Base-by-base conservation (phyloP, 441 rosid species). In the Euphorbia schlechtendalii region DNA sequence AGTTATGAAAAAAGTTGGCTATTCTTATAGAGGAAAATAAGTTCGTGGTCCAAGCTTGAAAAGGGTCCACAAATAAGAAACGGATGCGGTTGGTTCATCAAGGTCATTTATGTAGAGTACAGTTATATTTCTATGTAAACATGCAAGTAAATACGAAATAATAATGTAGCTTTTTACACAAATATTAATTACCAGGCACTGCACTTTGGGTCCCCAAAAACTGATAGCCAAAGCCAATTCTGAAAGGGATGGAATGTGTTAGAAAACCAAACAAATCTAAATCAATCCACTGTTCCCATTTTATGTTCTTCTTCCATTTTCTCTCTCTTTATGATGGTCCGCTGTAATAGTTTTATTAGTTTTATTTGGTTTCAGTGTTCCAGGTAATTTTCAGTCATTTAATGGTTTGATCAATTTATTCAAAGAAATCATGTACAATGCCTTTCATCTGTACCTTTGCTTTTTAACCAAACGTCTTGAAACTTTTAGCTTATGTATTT, bases 61-160 rank as follows among this genome's bases (percentile, higher is more conserved):
- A 58, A 69, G 78, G 68, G 25, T 68, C 77, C 69, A 74, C 60
- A 0, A 52, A 63, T 9, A 63, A 68, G 66, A 56, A 58, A 70
- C 63, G 46, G 46, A 71, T 30, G 20, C 4, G 30, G 30, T 27
- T 27, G 4, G 30, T 27, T 27, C 30, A 27, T 27, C 30, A 27
- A 27, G 30, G 30, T 1, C 30, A 27, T 27, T 1, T 27, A 4
- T 27, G 30, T 27, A 27, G 2, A 27, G 13, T 27, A 27, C 30
- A 27, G 13, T 22, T 24, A 38, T 7, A 64, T 53, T 17, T 45
- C 24, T 49, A 49, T 3, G n/a, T 18, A 49, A 3, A 9, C 12
- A 52, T 52, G 13, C 3, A 52, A 1, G 10, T 20, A 46, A 15
- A 14, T 17, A 46, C 0, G 22, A 45, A 13, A 45, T 12, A 8